Evolutionary conservation across 768 basidiomycete species (phyloP).

Genomic region (Mycena pura): DNA sequence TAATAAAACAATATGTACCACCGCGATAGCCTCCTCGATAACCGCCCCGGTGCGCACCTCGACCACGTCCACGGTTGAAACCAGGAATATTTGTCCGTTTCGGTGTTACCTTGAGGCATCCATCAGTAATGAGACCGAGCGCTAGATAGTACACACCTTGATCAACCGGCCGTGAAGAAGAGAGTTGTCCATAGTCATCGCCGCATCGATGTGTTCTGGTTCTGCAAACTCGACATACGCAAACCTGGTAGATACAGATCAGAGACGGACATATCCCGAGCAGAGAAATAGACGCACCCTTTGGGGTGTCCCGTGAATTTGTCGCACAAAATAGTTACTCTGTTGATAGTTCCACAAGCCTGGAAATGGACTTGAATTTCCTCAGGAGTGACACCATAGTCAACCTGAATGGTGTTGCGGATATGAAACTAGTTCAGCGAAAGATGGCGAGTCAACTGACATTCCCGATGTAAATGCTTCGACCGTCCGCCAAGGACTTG

Average conservation of each 20-base stretch:
- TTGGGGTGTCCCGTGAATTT: conserved; percentile 99
- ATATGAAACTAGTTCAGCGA: conserved; percentile 8
- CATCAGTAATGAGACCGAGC: not conserved
- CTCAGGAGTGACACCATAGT: conserved; percentile 96
- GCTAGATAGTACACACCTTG: conserved; percentile 60
- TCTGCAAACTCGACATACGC: conserved; percentile 99
- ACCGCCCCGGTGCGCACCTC: conserved; percentile 73
- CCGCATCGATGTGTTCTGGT: conserved; percentile 87
- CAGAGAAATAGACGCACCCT: conserved; percentile 61
- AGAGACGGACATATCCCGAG: conserved; percentile 15
- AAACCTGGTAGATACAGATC: conserved; percentile 59
- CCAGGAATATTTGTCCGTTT: conserved; percentile 97
- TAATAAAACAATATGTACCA: conserved; percentile 34
- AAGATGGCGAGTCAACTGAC: conserved; percentile 55
- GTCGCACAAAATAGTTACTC: conserved; percentile 98
- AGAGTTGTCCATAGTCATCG: conserved; percentile 94
- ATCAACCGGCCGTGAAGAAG: conserved; percentile 92
- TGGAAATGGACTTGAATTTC: conserved; percentile 98
- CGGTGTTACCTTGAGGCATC: conserved; percentile 84
- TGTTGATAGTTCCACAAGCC: conserved; percentile 96
- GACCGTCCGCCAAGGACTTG: conserved; percentile 75
- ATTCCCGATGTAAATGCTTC: conserved; percentile 96
- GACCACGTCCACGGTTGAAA: conserved; percentile 82
- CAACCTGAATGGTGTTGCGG: conserved; percentile 70
- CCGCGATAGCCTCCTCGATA: conserved; percentile 59